Base-by-base conservation (phyloP, 805 yeast species). In the Gaillardinia entomophila region DNA sequence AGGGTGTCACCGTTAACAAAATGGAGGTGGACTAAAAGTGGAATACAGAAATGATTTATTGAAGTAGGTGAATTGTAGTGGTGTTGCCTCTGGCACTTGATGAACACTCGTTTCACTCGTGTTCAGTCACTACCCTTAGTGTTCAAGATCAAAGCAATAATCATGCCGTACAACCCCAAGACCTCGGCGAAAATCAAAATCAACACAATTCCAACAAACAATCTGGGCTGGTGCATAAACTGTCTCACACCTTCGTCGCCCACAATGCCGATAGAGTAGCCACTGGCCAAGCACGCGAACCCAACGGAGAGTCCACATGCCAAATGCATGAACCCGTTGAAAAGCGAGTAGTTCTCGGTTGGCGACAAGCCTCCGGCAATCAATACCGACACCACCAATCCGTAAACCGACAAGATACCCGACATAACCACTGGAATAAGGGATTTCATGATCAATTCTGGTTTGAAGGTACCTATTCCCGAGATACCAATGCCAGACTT, bases 181-280 rank as follows among this genome's bases (percentile, higher is more conserved):
- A 89, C 97, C 78, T 90, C 98, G 45, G 97, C 96, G 70, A 90
- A 90, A 87, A 90, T 90, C 68, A 90, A 83, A 63, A 90, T 90
- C 71, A 90, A 79, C 71, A 90, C 86, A 94, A 90, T 90, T 64
- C 97, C 97, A 45, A 90, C 97, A 66, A 90, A 90, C 57, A 90
- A 77, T 75, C 96, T 84, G 61, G 97, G 97, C 70, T 90, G 98
- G 66, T 89, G 97, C 43, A 96, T 92, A 47, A 89, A 82, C 67
- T 96, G 96, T 74, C 97, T 85, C 37, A 90, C 97, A 76, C 98
- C 98, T 37, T 96, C 97, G 62, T 90, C 98, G 64, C 98, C 98
- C 48, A 90, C 98, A 49, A 90, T 90, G 71, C 98, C 98, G 69
- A 90, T 90, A 62, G 98, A 97, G 57, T 87, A 90, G 50, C 98